Base-by-base conservation (phyloP, 2,329 filamentous ascomycete species). In the Alternaria ventricosa region DNA sequence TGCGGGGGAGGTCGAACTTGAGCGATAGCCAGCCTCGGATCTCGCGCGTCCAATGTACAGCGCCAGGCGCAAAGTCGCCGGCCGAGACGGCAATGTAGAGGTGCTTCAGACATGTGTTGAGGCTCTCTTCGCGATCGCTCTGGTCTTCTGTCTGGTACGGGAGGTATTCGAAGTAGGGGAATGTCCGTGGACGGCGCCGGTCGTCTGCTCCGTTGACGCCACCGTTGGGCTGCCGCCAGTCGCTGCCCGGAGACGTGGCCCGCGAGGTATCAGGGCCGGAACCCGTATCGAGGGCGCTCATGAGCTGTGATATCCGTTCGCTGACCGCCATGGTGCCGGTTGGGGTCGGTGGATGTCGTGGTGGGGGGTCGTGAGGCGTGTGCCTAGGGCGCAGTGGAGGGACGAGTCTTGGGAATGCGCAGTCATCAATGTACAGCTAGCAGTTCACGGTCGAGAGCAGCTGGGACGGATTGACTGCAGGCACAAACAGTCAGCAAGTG, bases 1-100 rank as follows among this genome's bases (percentile, higher is more conserved):
- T 90, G 73, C 92, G 89, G 51, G 93, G 93, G 78, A 97, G 93
- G 82, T 99, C 95, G 78, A 99, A 99, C 85, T 99, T 99, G 81
- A 99, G 89, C 57, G 91, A 92, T 70, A 99, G 86, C 96, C 96
- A 99, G 81, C 92, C 93, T 77, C 94, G 89, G 51, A 99, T 90
- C 87, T 99, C 96, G 71, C 95, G 90, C 15, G 96, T 97, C 96
- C 96, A 99, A 81, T 99, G 95, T 65, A 97, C 86, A 27, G 95
- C 96, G 33, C 96, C 96, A 0, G 95, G 93, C 23, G 92, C 90
- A 81, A 98, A 98, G 81, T 99, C 96, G 69, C 97, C 94, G 4
- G 96, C 91, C 77, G 94, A 91, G 67, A 99, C 86, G 61, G 95
- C 89, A 72, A 97, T 92, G 79, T 97, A 98, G 28, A 99, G 90